Conservation (phyloP, 306 rosid species). For the Neltuma alba region DNA sequence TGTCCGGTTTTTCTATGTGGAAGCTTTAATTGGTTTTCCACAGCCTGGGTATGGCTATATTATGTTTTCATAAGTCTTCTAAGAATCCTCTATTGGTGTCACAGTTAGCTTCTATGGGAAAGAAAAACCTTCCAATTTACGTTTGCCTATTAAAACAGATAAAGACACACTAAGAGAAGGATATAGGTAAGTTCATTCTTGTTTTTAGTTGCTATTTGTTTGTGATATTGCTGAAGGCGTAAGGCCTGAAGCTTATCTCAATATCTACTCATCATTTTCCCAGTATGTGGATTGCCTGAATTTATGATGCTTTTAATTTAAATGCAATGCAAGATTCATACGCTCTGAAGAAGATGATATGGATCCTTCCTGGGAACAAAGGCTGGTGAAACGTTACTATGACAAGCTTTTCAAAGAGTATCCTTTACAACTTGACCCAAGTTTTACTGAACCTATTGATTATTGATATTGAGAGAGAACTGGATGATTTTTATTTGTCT, state of each 20-base stretch:
- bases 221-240: neutral
- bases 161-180: slow-evolving; percentile 91
- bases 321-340: slow-evolving; percentile 68
- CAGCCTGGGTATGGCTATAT: neutral
- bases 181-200: slow-evolving; percentile 57
- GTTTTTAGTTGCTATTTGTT: slow-evolving; percentile 16
- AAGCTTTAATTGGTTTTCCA: slow-evolving; percentile 10
- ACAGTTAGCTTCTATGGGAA: slow-evolving; percentile 78
- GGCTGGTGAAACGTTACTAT: slow-evolving; percentile 94
- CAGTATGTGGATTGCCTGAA: slow-evolving; percentile 32
- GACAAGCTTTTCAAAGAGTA: slow-evolving; percentile 97
- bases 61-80: slow-evolving; percentile 12
- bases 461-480: slow-evolving; percentile 11
- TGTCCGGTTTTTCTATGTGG: neutral
- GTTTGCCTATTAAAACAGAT: slow-evolving; percentile 86
- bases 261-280: slow-evolving; percentile 22
- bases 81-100: slow-evolving; percentile 29
- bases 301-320: slow-evolving; percentile 37
- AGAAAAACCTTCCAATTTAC: slow-evolving; percentile 51
- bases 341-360: slow-evolving; percentile 92
- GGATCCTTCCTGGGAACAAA: slow-evolving; percentile 95
- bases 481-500: slow-evolving; percentile 20
- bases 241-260: neutral
- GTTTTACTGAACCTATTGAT: slow-evolving; percentile 8
- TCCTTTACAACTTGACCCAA: slow-evolving; percentile 50